Conservation (phyloP, 2,329 filamentous ascomycete genomes). For the Fusarium equiseti region DNA sequence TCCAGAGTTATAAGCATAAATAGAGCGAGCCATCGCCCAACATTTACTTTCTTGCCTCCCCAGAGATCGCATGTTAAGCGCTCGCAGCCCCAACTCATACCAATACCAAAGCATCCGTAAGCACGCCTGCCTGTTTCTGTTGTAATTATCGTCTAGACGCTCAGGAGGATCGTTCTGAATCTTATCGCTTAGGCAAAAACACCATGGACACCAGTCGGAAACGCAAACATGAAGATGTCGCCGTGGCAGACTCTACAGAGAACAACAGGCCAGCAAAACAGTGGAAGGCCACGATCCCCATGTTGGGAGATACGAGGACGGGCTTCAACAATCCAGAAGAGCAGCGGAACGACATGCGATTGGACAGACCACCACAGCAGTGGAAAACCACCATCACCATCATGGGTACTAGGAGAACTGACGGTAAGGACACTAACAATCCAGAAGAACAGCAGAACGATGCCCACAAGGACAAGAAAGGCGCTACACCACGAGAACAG, state of each 20-base stretch:
- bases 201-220: not conserved
- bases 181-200: not conserved
- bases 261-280: not conserved
- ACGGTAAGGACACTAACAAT: not conserved
- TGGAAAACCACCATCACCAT: not conserved
- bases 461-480: accelerated
- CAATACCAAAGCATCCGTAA: not conserved
- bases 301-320: not conserved
- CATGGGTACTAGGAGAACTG: not conserved
- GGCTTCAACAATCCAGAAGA: not conserved
- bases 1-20: not conserved
- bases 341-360: not conserved
- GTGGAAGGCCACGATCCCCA: not conserved
- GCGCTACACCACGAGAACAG: accelerated
- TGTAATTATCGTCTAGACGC: not conserved
- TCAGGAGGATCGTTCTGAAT: accelerated
- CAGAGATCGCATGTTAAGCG: not conserved
- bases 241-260: not conserved
- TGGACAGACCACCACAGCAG: not conserved
- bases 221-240: not conserved
- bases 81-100: not conserved
- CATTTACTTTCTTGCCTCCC: not conserved
- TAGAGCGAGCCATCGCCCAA: not conserved
- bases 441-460: not conserved
- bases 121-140: not conserved